phyloP scores from a whole-genome alignment of 2,329 filamentous ascomycete genomes.

The Venturia effusa region DNA sequence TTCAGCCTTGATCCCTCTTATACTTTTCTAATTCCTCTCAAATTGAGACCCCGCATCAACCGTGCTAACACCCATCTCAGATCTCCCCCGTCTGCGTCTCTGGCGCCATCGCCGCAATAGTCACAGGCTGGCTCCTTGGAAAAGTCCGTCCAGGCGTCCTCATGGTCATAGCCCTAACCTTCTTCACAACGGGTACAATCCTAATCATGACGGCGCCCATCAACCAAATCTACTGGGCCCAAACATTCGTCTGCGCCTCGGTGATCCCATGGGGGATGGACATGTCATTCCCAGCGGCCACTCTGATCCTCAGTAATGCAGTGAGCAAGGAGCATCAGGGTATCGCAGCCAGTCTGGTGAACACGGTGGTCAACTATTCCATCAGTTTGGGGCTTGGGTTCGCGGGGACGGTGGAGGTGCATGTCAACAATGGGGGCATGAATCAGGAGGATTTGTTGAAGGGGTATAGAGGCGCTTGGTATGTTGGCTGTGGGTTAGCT shows the following conservation, averaged over 20 bases:
- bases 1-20: neutral
- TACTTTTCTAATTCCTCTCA: neutral
- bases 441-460: conserved; percentile 20
- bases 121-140: conserved; percentile 22
- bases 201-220: conserved; percentile 30
- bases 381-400: conserved; percentile 33
- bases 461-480: conserved; percentile 30
- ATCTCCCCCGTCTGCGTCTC: conserved; percentile 19
- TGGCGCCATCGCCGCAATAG: conserved; percentile 23
- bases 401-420: conserved; percentile 30
- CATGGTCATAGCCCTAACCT: conserved; percentile 23
- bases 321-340: conserved; percentile 30
- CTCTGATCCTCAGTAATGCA: conserved; percentile 28
- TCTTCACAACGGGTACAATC: conserved; percentile 25
- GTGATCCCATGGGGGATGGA: conserved; percentile 31
- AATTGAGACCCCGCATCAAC: too few relatives aligned
- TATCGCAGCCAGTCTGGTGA: conserved; percentile 29
- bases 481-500: conserved; percentile 27
- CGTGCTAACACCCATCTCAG: neutral
- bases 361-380: conserved; percentile 32
- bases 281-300: conserved; percentile 31
- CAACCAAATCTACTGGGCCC: conserved; percentile 33
- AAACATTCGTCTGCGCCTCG: conserved; percentile 22
- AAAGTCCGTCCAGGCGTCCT: conserved; percentile 20
- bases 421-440: conserved; percentile 25